Evolutionary conservation across 1,284 basidiomycete genomes (phyloP).

Genomic region (Trichosporon asahii): DNA sequence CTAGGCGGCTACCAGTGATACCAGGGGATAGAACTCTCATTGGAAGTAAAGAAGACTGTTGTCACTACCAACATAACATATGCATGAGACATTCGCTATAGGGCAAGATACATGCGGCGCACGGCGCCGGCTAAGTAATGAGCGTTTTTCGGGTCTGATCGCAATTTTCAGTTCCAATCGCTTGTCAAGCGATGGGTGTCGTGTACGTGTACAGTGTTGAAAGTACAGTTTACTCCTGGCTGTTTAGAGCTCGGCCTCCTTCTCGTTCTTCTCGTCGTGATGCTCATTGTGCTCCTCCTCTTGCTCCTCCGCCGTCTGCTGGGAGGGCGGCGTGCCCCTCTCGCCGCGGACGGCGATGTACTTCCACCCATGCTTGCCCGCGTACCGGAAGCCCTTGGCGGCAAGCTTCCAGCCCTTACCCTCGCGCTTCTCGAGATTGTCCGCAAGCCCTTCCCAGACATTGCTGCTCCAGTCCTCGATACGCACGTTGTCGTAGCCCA

Average conservation of each 20-base stretch:
- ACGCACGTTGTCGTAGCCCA: slow-evolving; percentile 60
- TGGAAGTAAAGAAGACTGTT: background rate
- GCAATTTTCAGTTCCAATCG: background rate
- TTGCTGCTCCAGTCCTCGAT: slow-evolving; percentile 62
- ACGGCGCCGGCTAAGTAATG: background rate
- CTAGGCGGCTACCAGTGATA: no score
- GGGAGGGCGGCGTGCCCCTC: background rate
- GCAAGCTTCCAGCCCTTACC: slow-evolving; percentile 56
- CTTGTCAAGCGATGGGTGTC: background rate
- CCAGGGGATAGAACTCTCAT: no score
- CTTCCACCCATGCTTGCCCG: slow-evolving; percentile 53
- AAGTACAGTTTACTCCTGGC: background rate
- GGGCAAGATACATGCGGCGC: background rate
- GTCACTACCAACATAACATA: background rate
- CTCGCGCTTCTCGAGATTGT: slow-evolving; percentile 55
- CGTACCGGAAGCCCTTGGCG: slow-evolving; percentile 53
- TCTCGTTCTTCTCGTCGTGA: background rate
- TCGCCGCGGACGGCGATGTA: slow-evolving; percentile 60
- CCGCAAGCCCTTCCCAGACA: slow-evolving; percentile 62
- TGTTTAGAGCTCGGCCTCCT: background rate
- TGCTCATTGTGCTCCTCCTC: background rate
- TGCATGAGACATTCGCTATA: background rate
- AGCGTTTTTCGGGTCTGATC: background rate
- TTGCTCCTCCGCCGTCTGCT: background rate
- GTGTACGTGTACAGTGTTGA: background rate